Base-by-base conservation (phyloP, 176 grass and related monocot genomes). In the Sorghum bicolor region DNA sequence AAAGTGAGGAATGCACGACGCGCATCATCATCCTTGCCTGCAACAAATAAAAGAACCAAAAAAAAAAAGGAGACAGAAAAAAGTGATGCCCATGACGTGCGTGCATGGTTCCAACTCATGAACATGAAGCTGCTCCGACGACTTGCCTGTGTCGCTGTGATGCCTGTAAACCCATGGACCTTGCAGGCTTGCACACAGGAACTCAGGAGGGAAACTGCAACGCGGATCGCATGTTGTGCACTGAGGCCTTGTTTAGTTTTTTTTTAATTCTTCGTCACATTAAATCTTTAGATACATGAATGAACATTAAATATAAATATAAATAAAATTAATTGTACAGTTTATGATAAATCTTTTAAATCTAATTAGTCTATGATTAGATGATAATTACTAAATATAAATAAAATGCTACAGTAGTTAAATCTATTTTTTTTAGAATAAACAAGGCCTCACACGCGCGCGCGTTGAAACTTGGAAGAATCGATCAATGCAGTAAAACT, bases 41-140 rank as follows among this genome's bases (percentile, higher is more conserved):
- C 33, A 41, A 58, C 53, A 58, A 58, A 1, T 58, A n/a, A 58
- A 10, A 24, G 8, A 3, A 2, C n/a, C n/a, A n/a, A 10, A 9
- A 11, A n/a, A 6, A 22, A 5, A 53, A 24, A 2, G 0, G 26
- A 60, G 28, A 31, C n/a, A 2, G 22, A 44, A 14, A 26, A 70
- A 67, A 20, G 43, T 20, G 44, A 17, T 29, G 71, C 32, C 80
- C 70, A 53, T 81, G 71, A 76, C 77, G 82, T 89, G 87, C 75
- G 47, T 79, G 75, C 81, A 19, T 47, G 70, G 41, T 79, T 30
- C 32, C 58, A 64, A 19, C 58, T 44, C 76, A 64, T 6, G 76
- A 64, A 22, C 13, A 47, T 47, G 72, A 75, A 12, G 60, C 25
- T 1, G 3, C 76, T 30, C 37, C 17, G 9, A 65, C 76, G 38